Evolutionary conservation across 768 basidiomycete genomes (phyloP), one percentile per base, ranked within the genome.

Genomic region (Boletus tylopilopsis): DNA sequence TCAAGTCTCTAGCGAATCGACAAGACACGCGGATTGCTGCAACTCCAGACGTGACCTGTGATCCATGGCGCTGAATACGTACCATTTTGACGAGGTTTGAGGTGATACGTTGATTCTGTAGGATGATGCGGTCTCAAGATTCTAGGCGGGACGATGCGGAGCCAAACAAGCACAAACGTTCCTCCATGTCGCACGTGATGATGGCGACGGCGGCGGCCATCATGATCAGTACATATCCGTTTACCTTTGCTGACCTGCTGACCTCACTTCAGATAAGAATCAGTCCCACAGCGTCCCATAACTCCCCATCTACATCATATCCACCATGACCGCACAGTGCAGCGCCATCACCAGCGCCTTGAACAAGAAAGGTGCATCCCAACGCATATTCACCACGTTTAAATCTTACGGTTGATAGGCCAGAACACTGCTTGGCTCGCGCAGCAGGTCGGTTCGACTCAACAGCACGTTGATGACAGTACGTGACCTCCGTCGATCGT

Each of bases 381-480:
- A 2, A 33, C 30, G 12, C 3, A 32, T 11, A n/a, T 16, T 27
- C 36, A 8, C 15, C 18, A 15, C 5, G 2, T 18, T 24, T 33
- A 6, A 16, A 29, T 34, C 41, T 21, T 18, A 41, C 41, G 25
- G 9, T 38, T 12, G 49, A 35, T 21, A 64, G 62, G 50, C 5
- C 21, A 21, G 16, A 16, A 5, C 34, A 34, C 5, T 3, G 4
- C 56, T 19, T 54, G 71, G 25, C 75, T 88, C 58, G 84, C 83
- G 8, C 4, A 4, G 12, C 64, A 70, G 59, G 67, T 79, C 33
- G 73, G 74, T 43, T 45, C 65, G 39, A 40, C 60, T 35, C 71
- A 77, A 60, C 66, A 75, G 29, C 81, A 75, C 47, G 75, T 88
- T 42, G 66, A 69, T 37, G 75, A 76, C 38, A 76, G 87, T 87